Base-by-base conservation (phyloP, 202 grass and related monocot genomes). In the Saccharum hybrid region DNA sequence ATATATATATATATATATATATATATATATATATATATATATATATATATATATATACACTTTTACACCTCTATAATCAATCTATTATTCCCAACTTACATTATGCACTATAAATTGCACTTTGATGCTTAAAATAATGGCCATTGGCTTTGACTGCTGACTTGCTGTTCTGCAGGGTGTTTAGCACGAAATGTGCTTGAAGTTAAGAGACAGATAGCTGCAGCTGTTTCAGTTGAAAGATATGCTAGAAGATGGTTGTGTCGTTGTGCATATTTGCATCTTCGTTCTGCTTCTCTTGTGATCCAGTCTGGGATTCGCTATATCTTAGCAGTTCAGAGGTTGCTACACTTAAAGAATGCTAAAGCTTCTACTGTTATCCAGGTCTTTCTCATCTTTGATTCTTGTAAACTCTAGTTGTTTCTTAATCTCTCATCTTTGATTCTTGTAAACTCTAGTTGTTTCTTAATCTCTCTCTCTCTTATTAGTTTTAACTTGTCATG, bases 281-380 rank as follows among this genome's bases (percentile, higher is more conserved):
- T 90, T 68, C 77, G 65, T 83, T 90, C 82, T 82, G 67, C 89
- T 76, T 80, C 77, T 36, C 22, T 88, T 84, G 45, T 87, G 48
- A 90, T 97, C 66, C 94, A 97, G 67, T 97, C 94, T 71, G 48
- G 42, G 51, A 86, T 97, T 78, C 91, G 89, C 30, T 71, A 86
- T 86, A 81, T 84, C 54, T 72, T 88, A 72, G 79, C 70, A 86
- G 52, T 56, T 68, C 52, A 86, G 59, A 90, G 68, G 60, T 85
- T 88, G 40, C 82, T 87, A 45, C 41, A 73, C 21, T 83, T 82
- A 63, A 94, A 91, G 87, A 81, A 90, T 74, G 71, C 88, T 60
- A 88, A 77, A 72, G 91, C 94, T 81, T 66, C 82, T 69, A 77
- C 73, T 69, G 23, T 82, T 79, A 97, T 97, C 64, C 94, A 97